Conservation (phyloP, 768 basidiomycete genomes). For the Lactarius hengduanensis region DNA sequence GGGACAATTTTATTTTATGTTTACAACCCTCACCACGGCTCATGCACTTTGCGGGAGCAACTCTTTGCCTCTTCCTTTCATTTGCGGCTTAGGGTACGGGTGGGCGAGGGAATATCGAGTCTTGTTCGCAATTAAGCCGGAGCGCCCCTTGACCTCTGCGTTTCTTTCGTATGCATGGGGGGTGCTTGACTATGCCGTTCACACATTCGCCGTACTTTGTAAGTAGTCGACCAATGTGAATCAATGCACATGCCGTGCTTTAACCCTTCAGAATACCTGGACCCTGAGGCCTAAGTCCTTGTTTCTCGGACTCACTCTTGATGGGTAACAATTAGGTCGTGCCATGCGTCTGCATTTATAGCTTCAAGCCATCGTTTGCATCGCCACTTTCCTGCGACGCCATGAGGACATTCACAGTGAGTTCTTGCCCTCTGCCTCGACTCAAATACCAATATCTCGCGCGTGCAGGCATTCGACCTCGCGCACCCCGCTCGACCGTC, state of each 20-base stretch:
- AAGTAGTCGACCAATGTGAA: constrained; percentile 7
- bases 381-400: not conserved
- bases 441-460: constrained; percentile 4
- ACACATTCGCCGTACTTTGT: constrained; percentile 41
- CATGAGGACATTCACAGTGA: constrained; percentile 19
- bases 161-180: constrained; percentile 45
- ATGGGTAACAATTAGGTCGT: not conserved
- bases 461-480: constrained; percentile 12
- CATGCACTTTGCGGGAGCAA: constrained; percentile 44
- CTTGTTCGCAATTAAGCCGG: constrained; percentile 78
- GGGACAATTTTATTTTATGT: not conserved
- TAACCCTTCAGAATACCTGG: not conserved
- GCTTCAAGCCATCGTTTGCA: not conserved
- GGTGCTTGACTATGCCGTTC: constrained; percentile 77
- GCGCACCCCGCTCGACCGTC: constrained; percentile 4
- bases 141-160: constrained; percentile 51
- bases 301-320: not conserved
- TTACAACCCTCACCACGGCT: constrained; percentile 42
- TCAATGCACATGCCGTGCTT: not conserved
- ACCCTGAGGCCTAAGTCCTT: not conserved
- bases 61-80: constrained; percentile 47
- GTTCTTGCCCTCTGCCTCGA: constrained; percentile 8
- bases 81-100: constrained; percentile 52
- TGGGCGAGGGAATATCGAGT: constrained; percentile 44
- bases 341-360: constrained; percentile 11